Conservation (phyloP, 208 protist genomes). For the Trypanosoma theileri region DNA sequence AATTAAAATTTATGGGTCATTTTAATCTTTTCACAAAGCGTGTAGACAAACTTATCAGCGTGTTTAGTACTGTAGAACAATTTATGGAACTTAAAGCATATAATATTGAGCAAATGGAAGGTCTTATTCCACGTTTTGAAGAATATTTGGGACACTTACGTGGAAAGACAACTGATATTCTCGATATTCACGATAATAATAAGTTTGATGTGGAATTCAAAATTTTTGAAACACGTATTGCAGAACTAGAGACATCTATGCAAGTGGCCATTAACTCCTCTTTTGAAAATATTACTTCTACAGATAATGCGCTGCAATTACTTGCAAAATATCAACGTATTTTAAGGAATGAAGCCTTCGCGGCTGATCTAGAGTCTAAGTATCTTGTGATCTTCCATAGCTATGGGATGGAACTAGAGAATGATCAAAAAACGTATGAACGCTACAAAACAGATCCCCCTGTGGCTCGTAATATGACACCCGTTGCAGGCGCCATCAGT, state of each 20-base stretch:
- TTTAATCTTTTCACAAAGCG: constrained; percentile 97
- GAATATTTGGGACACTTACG: constrained; percentile 91
- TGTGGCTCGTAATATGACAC: constrained; percentile 94
- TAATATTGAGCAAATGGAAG: constrained; percentile 95
- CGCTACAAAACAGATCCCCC: constrained; percentile 94
- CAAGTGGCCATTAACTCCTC: constrained; percentile 94
- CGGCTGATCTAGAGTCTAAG: constrained; percentile 93
- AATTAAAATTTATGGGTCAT: constrained; percentile 96
- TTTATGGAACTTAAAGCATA: constrained; percentile 93
- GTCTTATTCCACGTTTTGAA: constrained; percentile 91
- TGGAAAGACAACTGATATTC: constrained; percentile 93
- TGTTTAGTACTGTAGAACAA: constrained; percentile 96
- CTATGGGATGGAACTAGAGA: constrained; percentile 95
- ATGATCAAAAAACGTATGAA: constrained; percentile 96
- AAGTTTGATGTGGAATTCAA: constrained; percentile 96
- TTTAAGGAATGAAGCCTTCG: constrained; percentile 90
- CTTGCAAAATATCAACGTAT: constrained; percentile 95
- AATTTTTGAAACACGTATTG: constrained; percentile 93
- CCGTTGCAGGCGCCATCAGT: constrained; percentile 94
- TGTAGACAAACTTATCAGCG: constrained; percentile 95
- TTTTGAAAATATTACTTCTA: constrained; percentile 95
- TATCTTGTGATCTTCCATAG: constrained; percentile 96
- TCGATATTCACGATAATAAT: constrained; percentile 94
- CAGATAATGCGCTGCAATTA: constrained; percentile 91
- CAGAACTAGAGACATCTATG: constrained; percentile 94